Base-by-base conservation (phyloP, 2,329 filamentous ascomycete species). In the Penicillium expansum region DNA sequence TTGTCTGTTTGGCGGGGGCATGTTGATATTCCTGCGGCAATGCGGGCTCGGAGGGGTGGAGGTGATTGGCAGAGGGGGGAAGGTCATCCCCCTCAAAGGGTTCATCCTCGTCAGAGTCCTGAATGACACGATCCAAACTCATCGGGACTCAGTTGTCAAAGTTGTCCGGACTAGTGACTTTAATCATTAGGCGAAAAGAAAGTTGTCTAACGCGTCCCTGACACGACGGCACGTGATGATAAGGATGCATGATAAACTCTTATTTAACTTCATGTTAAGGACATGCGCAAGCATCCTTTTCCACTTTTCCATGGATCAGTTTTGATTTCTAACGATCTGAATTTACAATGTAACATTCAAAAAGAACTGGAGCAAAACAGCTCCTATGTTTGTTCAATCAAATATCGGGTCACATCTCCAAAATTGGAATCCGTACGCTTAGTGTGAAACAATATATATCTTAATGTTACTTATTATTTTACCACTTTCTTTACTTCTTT, bases 71-170 rank as follows among this genome's bases (percentile, higher is more conserved):
- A 20, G 63, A 64, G 16, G 60, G 60, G 20, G 62, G 51, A 22
- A 62, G 35, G 7, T 68, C 67, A 32, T 65, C 67, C 52, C 66
- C 68, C 37, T 63, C 64, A n/a, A 73, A 58, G 52, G 70, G 66
- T 47, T 75, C 73, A 11, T 76, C 75, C 38, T 78, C 76, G 29
- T 79, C 76, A 0, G 76, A 79, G 57, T 78, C 76, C 50, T 75
- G 74, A n/a, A 79, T 76, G 16, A 78, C 67, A 47, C 71, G 71
- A 45, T 68, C 64, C 48, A 61, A 64, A 30, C 69, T 58, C 76
- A 79, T 79, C 14, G n/a, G 32, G 35, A 30, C 13, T 47, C 5
- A 38, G 13, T 38, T 35, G 16, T 14, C 38, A 29, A 8, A 1
- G 30, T 27, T 41, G 35, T 43, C 30, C n/a, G 13, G 18, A 3